Conservation (phyloP, 2,329 filamentous ascomycete species). For the Pseudohalonectria lignicola region DNA sequence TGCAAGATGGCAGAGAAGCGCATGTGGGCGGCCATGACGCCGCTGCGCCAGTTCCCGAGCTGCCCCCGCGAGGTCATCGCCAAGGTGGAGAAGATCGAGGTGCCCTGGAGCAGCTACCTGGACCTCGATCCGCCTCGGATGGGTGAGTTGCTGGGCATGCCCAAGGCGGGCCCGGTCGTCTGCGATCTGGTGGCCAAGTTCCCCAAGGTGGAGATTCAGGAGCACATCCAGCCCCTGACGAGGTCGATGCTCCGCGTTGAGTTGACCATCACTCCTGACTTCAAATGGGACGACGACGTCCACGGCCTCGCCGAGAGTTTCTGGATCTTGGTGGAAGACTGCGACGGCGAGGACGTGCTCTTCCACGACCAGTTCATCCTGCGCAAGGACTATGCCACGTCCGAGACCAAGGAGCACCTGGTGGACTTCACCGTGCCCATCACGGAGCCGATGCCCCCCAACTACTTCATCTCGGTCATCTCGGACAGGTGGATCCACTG, state of each 20-base stretch:
- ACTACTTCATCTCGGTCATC: slow-evolving; percentile 93
- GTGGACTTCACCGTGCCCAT: slow-evolving; percentile 96
- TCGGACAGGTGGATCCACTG: slow-evolving; percentile 99
- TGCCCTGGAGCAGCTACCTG: slow-evolving; percentile 88
- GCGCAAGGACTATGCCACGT: slow-evolving; percentile 74
- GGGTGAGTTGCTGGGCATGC: slow-evolving; percentile 86
- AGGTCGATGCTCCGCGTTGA: slow-evolving; percentile 86
- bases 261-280: slow-evolving; percentile 84
- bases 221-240: slow-evolving; percentile 89
- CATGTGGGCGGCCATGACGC: slow-evolving; percentile 99
- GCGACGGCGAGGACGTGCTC: slow-evolving; percentile 89
- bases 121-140: slow-evolving; percentile 93
- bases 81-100: slow-evolving; percentile 90
- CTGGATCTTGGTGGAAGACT: slow-evolving; percentile 96
- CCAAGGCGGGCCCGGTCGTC: slow-evolving; percentile 75
- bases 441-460: slow-evolving; percentile 93
- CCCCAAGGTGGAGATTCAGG: slow-evolving; percentile 82
- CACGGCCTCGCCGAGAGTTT: slow-evolving; percentile 87
- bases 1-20: slow-evolving; percentile 99
- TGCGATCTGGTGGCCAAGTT: slow-evolving; percentile 86
- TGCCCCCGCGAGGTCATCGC: slow-evolving; percentile 79
- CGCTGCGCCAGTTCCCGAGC: slow-evolving; percentile 76
- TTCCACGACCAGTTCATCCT: slow-evolving; percentile 92
- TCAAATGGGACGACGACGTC: slow-evolving; percentile 85
- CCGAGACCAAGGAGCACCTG: slow-evolving; percentile 84